A percentile compares a stretch with the other conserved stretches of the same genome.
These are phyloP conservation scores for Tricholoma matsutake DNA, from an alignment of 768 basidiomycete species.

Conservation along the genomic window DNA sequence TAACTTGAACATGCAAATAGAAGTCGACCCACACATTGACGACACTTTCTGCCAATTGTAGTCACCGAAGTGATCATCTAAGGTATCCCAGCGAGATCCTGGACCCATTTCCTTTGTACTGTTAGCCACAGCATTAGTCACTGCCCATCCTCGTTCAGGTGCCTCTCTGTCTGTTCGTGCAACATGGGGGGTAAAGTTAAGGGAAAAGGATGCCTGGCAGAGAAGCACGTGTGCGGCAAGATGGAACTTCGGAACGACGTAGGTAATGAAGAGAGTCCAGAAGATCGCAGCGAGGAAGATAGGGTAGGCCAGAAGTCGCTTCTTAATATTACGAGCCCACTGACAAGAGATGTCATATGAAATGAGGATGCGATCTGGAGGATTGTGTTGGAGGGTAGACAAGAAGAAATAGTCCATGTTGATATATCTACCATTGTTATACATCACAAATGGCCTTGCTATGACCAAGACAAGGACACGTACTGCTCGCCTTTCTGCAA, in stretches of 20 bases:
- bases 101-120: constrained; percentile 26
- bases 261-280: constrained; percentile 2
- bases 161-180: constrained; percentile 18
- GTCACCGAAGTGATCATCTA: constrained; percentile 21
- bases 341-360: too few relatives aligned
- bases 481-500: too few relatives aligned
- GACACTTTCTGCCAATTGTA: constrained; percentile 26
- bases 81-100: constrained; percentile 19
- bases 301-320: constrained; percentile 9
- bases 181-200: constrained; percentile 20
- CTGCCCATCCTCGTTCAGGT: constrained; percentile 24
- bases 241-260: constrained; percentile 31
- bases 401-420: constrained; percentile 27
- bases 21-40: constrained; percentile 14
- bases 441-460: neutral
- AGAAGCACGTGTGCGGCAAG: constrained; percentile 19
- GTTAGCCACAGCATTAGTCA: constrained; percentile 14
- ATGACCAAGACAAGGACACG: neutral
- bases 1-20: neutral
- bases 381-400: constrained; percentile 15
- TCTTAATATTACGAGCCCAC: too few relatives aligned
- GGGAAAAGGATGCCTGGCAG: constrained; percentile 22
- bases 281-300: neutral
- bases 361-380: constrained; percentile 7
- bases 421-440: too few relatives aligned